A percentile compares a stretch with the other conserved stretches of the same genome.
phyloP scores from a whole-genome alignment of 2,329 filamentous ascomycete genomes.

The Fusarium dlaminii region DNA sequence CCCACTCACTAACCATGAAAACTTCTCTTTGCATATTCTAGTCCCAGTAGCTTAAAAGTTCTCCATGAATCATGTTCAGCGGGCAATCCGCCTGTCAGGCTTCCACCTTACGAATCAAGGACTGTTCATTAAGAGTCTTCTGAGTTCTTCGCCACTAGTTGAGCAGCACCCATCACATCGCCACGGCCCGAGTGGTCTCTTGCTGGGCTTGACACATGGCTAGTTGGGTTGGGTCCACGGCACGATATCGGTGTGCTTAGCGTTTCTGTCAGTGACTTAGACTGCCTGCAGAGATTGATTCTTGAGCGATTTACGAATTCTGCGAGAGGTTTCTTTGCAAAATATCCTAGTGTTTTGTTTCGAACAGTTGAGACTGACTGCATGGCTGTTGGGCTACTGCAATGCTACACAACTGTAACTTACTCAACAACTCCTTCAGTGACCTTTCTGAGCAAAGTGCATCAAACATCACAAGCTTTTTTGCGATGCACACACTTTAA shows the following conservation, averaged over 20 bases:
- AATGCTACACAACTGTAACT: neutral
- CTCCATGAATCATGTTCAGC: conserved; percentile 4
- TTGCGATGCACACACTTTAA: conserved; percentile 29
- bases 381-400: neutral
- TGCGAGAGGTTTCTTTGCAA: neutral
- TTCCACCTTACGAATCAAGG: neutral
- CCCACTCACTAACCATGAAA: neutral
- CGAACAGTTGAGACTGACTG: neutral
- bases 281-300: neutral
- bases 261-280: neutral
- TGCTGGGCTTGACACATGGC: neutral
- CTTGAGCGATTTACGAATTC: conserved; percentile 17
- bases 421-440: neutral
- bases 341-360: too few relatives aligned
- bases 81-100: conserved; percentile 1
- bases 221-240: neutral
- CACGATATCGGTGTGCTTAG: conserved; percentile 1
- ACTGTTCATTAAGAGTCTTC: neutral
- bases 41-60: neutral
- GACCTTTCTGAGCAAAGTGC: neutral
- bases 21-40: neutral
- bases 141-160: conserved; percentile 3
- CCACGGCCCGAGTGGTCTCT: conserved; percentile 7
- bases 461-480: neutral
- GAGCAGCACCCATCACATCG: neutral